A percentile compares a stretch with the other conserved stretches of the same genome.
Conservation (phyloP, 495 filamentous ascomycete genomes). For the Massariosphaeria phaeospora region DNA sequence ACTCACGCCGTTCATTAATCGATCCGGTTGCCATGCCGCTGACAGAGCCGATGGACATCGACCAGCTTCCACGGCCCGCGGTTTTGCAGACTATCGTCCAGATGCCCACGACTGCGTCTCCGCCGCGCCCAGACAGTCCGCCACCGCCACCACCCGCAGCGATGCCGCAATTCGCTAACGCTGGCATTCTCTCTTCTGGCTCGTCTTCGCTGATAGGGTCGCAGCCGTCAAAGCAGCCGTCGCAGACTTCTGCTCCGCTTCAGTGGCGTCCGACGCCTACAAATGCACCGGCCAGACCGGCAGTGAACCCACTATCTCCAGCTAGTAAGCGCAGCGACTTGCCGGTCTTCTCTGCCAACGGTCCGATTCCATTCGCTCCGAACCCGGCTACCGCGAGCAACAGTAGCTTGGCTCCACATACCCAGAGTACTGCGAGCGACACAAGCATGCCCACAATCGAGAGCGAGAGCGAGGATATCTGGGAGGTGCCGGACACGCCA, state of each 20-base stretch:
- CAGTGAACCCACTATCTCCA: conserved; percentile 16
- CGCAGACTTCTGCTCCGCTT: conserved; percentile 16
- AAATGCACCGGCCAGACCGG: not conserved
- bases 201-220: not conserved
- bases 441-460: too few species aligned
- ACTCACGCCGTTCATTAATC: not conserved
- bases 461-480: conserved; percentile 13
- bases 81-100: conserved; percentile 16
- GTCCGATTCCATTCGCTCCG: conserved; percentile 28
- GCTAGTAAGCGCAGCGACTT: conserved; percentile 21
- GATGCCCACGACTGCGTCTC: conserved; percentile 15
- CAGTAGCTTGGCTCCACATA: not conserved
- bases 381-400: conserved; percentile 15
- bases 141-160: conserved; percentile 28
- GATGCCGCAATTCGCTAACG: conserved; percentile 18
- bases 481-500: conserved; percentile 30
- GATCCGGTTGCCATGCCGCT: conserved; percentile 15
- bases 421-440: conserved; percentile 1
- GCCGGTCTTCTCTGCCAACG: conserved; percentile 23
- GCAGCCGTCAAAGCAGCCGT: not conserved
- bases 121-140: conserved; percentile 28
- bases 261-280: conserved; percentile 21
- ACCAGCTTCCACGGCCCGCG: conserved; percentile 25
- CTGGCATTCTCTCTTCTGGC: not conserved
- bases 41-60: conserved; percentile 21